Evolutionary conservation across 306 rosid species (phyloP).

Genomic region (Medicago truncatula): MtrunA17r5.0-ANR NC_053042.1:8356501-8357000

Average conservation of each 20-base stretch:
- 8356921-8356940: too few relatives aligned
- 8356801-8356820: conserved; percentile 63
- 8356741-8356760: conserved; percentile 38
- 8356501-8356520: too few relatives aligned
- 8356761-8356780: conserved; percentile 50
- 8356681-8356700: conserved; percentile 64
- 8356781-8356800: conserved; percentile 69
- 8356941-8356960: too few relatives aligned
- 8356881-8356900: too few relatives aligned
- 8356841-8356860: neutral
- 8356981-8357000: too few relatives aligned
- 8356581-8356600: conserved; percentile 63
- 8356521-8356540: too few relatives aligned
- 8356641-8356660: conserved; percentile 77
- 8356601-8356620: conserved; percentile 62
- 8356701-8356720: conserved; percentile 63
- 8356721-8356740: conserved; percentile 37
- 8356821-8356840: conserved; percentile 53
- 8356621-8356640: conserved; percentile 85
- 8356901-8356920: too few relatives aligned
- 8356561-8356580: conserved; percentile 45
- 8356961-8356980: too few relatives aligned
- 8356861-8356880: too few relatives aligned
- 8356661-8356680: conserved; percentile 62
- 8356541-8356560: neutral